Evolutionary conservation across 2,329 filamentous ascomycete genomes (phyloP).

Genomic region (Monosporascus ibericus): DNA sequence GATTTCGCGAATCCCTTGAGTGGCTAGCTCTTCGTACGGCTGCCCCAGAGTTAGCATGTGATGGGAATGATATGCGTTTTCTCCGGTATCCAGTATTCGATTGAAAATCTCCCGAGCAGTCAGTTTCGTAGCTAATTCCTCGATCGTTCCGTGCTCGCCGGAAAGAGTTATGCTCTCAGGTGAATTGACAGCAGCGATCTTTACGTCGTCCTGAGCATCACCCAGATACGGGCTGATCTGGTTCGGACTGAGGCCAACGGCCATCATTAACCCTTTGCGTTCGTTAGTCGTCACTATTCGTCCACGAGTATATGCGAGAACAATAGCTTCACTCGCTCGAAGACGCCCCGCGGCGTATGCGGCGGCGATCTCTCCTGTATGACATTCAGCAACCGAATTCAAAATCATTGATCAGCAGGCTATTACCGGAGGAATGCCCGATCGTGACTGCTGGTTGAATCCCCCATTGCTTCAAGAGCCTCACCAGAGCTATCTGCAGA

Average conservation of each 20-base stretch:
- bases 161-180: slow-evolving; percentile 5
- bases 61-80: slow-evolving; percentile 9
- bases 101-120: background rate
- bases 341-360: slow-evolving; percentile 1
- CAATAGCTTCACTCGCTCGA: slow-evolving; percentile 1
- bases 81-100: slow-evolving; percentile 2
- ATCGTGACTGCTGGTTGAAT: background rate
- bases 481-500: background rate
- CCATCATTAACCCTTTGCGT: slow-evolving; percentile 3
- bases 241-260: slow-evolving; percentile 1
- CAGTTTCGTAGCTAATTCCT: background rate
- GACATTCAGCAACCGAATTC: too few relatives aligned
- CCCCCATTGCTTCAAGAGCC: slow-evolving; percentile 1
- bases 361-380: slow-evolving; percentile 1
- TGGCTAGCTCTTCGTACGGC: too few relatives aligned
- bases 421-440: slow-evolving; percentile 5
- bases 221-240: background rate
- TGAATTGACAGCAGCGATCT: slow-evolving; percentile 6
- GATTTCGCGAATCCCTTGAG: too few relatives aligned
- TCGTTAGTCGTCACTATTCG: background rate
- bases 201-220: background rate
- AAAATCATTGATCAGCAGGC: too few relatives aligned
- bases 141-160: slow-evolving; percentile 1
- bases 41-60: slow-evolving; percentile 4
- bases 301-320: slow-evolving; percentile 3